Conservation (phyloP, 2,329 filamentous ascomycete species). For the Ophiognomonia clavigignenti-juglandacearum region DNA sequence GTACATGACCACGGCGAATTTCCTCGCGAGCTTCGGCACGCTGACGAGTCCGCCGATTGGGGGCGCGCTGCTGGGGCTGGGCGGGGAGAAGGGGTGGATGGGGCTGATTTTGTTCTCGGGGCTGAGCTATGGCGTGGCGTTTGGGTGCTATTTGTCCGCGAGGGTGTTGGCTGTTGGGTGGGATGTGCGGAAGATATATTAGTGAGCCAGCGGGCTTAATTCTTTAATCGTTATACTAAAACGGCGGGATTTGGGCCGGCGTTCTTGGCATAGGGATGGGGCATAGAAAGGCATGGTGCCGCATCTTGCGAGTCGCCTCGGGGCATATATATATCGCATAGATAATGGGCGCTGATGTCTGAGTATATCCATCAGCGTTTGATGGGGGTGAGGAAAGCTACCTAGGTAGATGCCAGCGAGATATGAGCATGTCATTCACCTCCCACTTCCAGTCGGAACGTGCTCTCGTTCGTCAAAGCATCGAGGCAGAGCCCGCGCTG, state of each 20-base stretch:
- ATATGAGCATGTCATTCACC: too few species aligned
- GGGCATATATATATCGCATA: neutral
- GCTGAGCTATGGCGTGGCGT: conserved; percentile 27
- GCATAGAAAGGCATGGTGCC: neutral
- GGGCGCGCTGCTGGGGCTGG: conserved; percentile 31
- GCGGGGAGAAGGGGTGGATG: conserved; percentile 28
- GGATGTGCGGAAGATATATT: conserved; percentile 25
- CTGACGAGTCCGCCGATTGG: conserved; percentile 42
- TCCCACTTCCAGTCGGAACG: too few species aligned
- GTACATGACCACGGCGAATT: conserved; percentile 81
- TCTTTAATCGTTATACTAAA: neutral
- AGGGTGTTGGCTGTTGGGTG: conserved; percentile 33
- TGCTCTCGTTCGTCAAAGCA: too few species aligned
- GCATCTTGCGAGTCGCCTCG: neutral
- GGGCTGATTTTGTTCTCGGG: conserved; percentile 35
- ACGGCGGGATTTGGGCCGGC: neutral
- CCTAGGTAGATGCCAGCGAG: too few species aligned
- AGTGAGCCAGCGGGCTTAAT: neutral
- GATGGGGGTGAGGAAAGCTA: too few species aligned
- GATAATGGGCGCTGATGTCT: too few species aligned
- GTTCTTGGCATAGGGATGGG: neutral
- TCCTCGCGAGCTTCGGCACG: conserved; percentile 69
- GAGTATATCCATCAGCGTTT: too few species aligned
- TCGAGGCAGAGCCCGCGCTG: too few species aligned
- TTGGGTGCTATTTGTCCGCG: conserved; percentile 28